phyloP scores from a whole-genome alignment of 202 grass and related monocot species.

The Carex sylvatica region DNA sequence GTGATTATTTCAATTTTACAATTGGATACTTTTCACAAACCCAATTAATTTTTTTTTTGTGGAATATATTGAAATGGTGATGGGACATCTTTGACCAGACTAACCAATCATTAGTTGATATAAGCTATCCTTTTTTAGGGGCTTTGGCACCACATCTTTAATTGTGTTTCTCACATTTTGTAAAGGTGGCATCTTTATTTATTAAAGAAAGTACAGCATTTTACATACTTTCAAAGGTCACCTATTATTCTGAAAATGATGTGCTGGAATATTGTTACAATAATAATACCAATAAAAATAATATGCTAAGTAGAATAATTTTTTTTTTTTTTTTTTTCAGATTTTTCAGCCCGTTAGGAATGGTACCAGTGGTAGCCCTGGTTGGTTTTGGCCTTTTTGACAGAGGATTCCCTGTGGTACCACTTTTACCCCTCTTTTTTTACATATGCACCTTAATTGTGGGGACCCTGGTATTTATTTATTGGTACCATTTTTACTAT shows the following conservation, averaged over 20 bases:
- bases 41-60: neutral
- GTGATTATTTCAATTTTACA: slow-evolving; percentile 13
- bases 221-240: slow-evolving; percentile 22
- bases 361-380: slow-evolving; percentile 86
- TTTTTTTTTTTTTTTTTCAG: slow-evolving; percentile 57
- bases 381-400: slow-evolving; percentile 95
- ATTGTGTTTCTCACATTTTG: slow-evolving; percentile 24
- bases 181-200: slow-evolving; percentile 20
- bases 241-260: slow-evolving; percentile 22
- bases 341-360: slow-evolving; percentile 95
- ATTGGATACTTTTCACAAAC: neutral
- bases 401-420: slow-evolving; percentile 99
- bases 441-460: slow-evolving; percentile 14
- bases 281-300: slow-evolving; percentile 8
- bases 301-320: neutral
- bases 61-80: slow-evolving; percentile 23
- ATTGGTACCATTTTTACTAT: neutral
- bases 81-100: neutral
- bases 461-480: slow-evolving; percentile 10
- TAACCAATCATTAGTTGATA: slow-evolving; percentile 13
- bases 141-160: slow-evolving; percentile 22
- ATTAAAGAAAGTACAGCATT: slow-evolving; percentile 17
- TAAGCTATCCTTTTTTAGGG: neutral
- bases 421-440: slow-evolving; percentile 1
- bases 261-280: slow-evolving; percentile 13